These are phyloP conservation scores for Exophiala oligosperma DNA, from an alignment of 2,329 filamentous ascomycete species.

Conservation along the genomic window DNA sequence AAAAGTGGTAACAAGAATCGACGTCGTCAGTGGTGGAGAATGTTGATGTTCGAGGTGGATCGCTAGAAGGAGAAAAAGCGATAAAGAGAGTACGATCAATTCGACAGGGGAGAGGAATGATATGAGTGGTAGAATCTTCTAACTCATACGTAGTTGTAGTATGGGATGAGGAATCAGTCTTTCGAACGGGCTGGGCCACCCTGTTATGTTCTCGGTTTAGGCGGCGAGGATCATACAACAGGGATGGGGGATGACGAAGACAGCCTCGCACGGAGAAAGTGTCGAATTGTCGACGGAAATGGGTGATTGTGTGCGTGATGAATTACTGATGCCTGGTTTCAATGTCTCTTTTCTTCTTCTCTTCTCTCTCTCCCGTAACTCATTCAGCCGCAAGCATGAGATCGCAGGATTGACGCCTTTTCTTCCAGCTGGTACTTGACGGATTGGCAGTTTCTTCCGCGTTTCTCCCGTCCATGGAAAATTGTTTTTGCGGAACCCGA, in stretches of 20 bases:
- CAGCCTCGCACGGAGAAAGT: background rate
- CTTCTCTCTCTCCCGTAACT: background rate
- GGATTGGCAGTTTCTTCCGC: background rate
- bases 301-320: too few relatives aligned
- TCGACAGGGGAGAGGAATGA: background rate
- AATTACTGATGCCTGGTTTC: too few relatives aligned
- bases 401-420: background rate
- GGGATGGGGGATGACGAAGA: background rate
- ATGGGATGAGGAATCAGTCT: background rate
- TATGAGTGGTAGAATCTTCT: background rate
- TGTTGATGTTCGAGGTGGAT: background rate
- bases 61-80: background rate
- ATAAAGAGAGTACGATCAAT: background rate
- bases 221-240: background rate
- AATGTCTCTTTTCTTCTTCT: background rate
- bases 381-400: background rate
- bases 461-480: background rate
- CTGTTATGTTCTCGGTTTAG: background rate
- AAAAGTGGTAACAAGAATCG: conserved; percentile 5
- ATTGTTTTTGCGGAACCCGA: background rate
- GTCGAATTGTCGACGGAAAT: background rate
- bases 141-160: background rate
- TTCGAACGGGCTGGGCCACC: background rate
- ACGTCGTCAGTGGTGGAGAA: conserved; percentile 1
- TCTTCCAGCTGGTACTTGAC: too few relatives aligned